These are phyloP conservation scores for Porphyrellus cyaneotinctus DNA, from an alignment of 768 basidiomycete species.

Conservation along the genomic window DNA sequence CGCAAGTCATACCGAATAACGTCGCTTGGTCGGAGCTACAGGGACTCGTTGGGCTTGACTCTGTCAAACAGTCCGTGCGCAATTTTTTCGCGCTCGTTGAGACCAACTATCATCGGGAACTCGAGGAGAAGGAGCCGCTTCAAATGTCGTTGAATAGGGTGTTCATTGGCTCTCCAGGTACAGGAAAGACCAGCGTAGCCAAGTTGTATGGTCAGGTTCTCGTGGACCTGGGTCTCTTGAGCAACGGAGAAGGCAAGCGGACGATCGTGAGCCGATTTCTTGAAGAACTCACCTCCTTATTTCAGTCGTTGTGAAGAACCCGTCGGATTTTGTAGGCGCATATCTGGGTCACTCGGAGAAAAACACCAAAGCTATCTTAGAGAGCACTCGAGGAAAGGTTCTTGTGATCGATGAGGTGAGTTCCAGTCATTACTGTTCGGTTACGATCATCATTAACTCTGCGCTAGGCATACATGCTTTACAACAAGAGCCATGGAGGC, in stretches of 20 bases:
- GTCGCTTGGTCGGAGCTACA: slow-evolving; percentile 51
- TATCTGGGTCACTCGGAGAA: slow-evolving; percentile 57
- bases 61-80: slow-evolving; percentile 53
- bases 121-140: slow-evolving; percentile 50
- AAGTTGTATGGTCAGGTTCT: slow-evolving; percentile 63
- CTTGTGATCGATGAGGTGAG: slow-evolving; percentile 66
- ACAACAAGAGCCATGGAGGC: slow-evolving; percentile 36
- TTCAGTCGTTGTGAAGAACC: slow-evolving; percentile 62
- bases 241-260: slow-evolving; percentile 60
- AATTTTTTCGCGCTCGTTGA: slow-evolving; percentile 44
- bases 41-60: slow-evolving; percentile 47
- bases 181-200: slow-evolving; percentile 69
- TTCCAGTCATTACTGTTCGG: slow-evolving; percentile 9
- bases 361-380: slow-evolving; percentile 61
- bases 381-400: slow-evolving; percentile 58
- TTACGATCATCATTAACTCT: not conserved
- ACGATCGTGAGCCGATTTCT: not conserved
- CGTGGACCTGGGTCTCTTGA: slow-evolving; percentile 58
- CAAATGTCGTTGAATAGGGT: slow-evolving; percentile 58
- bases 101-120: slow-evolving; percentile 57
- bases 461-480: slow-evolving; percentile 43
- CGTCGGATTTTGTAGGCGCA: slow-evolving; percentile 63
- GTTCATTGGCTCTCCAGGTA: slow-evolving; percentile 66
- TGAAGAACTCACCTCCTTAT: not conserved
- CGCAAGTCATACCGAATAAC: slow-evolving; percentile 42